phyloP scores from a whole-genome alignment of 2,329 filamentous ascomycete species.

The Allantophomopsis cytisporea region DNA sequence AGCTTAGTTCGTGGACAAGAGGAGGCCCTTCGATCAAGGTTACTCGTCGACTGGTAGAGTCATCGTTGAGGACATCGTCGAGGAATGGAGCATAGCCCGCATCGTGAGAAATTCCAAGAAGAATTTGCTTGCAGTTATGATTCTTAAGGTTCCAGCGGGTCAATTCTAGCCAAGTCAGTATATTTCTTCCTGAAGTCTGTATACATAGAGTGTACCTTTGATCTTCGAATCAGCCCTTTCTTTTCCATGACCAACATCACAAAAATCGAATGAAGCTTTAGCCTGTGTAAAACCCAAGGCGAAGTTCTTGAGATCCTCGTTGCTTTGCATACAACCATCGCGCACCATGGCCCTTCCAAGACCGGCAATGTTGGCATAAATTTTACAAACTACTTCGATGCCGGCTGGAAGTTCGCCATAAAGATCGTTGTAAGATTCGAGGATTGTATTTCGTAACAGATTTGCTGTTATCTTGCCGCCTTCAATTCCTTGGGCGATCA shows the following conservation, averaged over 20 bases:
- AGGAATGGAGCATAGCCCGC: conserved; percentile 45
- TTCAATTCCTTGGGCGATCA: conserved; percentile 35
- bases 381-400: conserved; percentile 39
- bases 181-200: not conserved
- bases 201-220: conserved; percentile 27
- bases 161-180: conserved; percentile 12
- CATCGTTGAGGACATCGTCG: conserved; percentile 35
- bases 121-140: conserved; percentile 44
- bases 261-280: conserved; percentile 46
- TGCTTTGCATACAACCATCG: conserved; percentile 29
- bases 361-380: conserved; percentile 38
- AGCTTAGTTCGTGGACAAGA: conserved; percentile 32
- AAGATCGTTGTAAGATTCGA: conserved; percentile 19
- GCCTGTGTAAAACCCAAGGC: conserved; percentile 44
- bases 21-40: conserved; percentile 40
- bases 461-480: conserved; percentile 24
- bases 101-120: conserved; percentile 49
- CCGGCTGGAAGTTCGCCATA: conserved; percentile 29
- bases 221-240: conserved; percentile 47
- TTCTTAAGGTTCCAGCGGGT: conserved; percentile 44
- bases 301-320: conserved; percentile 39
- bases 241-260: conserved; percentile 46
- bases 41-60: conserved; percentile 27
- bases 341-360: conserved; percentile 34
- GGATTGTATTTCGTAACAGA: conserved; percentile 32